Conservation (phyloP, 75 land plant species). For the Cupressus sempervirens region DNA sequence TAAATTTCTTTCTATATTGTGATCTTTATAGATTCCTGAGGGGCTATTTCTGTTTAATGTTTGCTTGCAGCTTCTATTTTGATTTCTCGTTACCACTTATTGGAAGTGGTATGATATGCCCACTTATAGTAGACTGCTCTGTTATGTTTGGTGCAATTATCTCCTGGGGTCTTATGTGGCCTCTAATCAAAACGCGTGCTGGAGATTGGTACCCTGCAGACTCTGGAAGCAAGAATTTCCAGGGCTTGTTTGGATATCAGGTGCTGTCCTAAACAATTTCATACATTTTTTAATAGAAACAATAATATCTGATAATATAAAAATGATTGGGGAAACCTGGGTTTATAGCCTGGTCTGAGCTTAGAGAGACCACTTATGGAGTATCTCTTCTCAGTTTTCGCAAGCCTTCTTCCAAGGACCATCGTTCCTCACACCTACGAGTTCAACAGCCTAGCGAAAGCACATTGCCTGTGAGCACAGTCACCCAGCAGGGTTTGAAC, state of each 20-base stretch:
- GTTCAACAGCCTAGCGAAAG: too few species aligned
- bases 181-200: constrained; percentile 20
- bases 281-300: background rate
- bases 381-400: too few species aligned
- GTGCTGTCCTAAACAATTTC: constrained; percentile 5
- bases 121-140: constrained; percentile 27
- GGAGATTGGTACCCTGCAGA: constrained; percentile 36
- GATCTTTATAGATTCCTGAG: background rate
- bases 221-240: constrained; percentile 4
- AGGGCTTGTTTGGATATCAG: constrained; percentile 27
- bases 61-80: constrained; percentile 22
- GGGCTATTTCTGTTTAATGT: background rate
- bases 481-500: too few species aligned
- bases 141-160: constrained; percentile 26
- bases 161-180: constrained; percentile 37
- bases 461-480: too few species aligned
- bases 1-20: background rate
- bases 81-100: constrained; percentile 26
- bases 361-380: too few species aligned
- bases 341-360: too few species aligned
- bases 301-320: too few species aligned
- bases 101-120: constrained; percentile 33
- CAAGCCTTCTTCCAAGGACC: too few species aligned
- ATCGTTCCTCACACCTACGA: too few species aligned
- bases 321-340: background rate